Base-by-base conservation (phyloP, 768 basidiomycete genomes). In the Lactifluus subvellereus region DNA sequence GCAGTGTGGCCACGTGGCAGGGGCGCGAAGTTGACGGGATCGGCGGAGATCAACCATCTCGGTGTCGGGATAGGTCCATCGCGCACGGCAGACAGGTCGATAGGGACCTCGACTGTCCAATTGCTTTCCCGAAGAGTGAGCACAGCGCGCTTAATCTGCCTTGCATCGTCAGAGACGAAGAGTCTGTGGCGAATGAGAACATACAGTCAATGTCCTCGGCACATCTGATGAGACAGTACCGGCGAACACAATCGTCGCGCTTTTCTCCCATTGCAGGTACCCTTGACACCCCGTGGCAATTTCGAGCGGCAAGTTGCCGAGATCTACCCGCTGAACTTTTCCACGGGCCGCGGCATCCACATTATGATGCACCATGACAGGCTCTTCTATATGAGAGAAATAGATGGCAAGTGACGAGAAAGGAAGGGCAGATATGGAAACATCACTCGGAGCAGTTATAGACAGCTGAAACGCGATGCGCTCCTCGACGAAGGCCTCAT, bases 391-490 rank as follows among this genome's bases (percentile, higher is more conserved):
- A 53, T 77, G 75, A 6, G 82, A 80, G 69, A 94, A 87, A 47
- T 82, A 73, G 6, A 97, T 76, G 1, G 76, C 72, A 13, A 94
- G 69, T 1, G 81, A 79, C 0, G 80, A 71, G 68, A 97, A 83
- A 0, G 87, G 81, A 16, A 96, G 74, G 0, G 76, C 75, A 5
- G 82, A 78, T 20, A 91, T 77, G 0, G 77, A 71, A 13, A 82
- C 76, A 4, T 74, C 68, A 0, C 72, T 68, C 0, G 85, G 83
- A 0, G 88, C 82, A 2, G 77, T 73, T 35, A 97, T 70, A 8
- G 79, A 76, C 8, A 97, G 68, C 72, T 98, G 94, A 73, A 92
- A 97, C 0, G 89, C 82, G 0, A 82, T 82, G 3, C 75, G 71
- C 64, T 86, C 82, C 10, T 78, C 81, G 5, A 94, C 80, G 56